phyloP scores from a whole-genome alignment of 108 stramenopile species.

The Bacterosira constricta region DNA sequence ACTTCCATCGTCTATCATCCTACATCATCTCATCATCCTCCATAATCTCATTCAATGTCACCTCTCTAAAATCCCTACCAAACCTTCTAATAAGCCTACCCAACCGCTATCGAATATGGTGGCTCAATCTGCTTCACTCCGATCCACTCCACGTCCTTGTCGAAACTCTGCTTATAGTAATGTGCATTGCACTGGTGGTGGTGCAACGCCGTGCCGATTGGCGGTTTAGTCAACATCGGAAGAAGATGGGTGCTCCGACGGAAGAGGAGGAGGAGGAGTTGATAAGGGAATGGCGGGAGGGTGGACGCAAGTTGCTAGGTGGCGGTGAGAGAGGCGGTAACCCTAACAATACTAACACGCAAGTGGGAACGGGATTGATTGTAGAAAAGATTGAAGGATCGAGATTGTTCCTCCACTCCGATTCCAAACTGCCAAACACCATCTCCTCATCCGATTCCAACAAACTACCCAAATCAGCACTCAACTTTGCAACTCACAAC shows the following conservation, averaged over 20 bases:
- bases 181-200: constrained; percentile 85
- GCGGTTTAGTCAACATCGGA: constrained; percentile 36
- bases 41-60: background rate
- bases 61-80: background rate
- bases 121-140: constrained; percentile 74
- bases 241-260: constrained; percentile 51
- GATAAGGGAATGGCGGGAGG: constrained; percentile 87
- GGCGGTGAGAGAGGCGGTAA: constrained; percentile 8
- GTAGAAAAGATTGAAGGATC: constrained; percentile 37
- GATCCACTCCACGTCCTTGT: constrained; percentile 94
- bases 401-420: constrained; percentile 9
- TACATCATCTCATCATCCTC: background rate
- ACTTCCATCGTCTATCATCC: background rate
- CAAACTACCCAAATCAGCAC: constrained; percentile 41
- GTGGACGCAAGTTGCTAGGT: constrained; percentile 74
- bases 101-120: constrained; percentile 74
- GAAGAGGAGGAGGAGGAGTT: constrained; percentile 81
- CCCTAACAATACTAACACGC: background rate
- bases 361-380: constrained; percentile 12
- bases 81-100: constrained; percentile 46
- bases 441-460: background rate
- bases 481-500: constrained; percentile 91
- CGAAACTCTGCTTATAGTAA: constrained; percentile 90
- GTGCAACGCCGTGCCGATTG: constrained; percentile 59
- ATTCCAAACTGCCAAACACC: constrained; percentile 25